Evolutionary conservation across 208 protist species (phyloP), one percentile per base, ranked within the genome.

Genomic region (Perkinsela sp.): DNA sequence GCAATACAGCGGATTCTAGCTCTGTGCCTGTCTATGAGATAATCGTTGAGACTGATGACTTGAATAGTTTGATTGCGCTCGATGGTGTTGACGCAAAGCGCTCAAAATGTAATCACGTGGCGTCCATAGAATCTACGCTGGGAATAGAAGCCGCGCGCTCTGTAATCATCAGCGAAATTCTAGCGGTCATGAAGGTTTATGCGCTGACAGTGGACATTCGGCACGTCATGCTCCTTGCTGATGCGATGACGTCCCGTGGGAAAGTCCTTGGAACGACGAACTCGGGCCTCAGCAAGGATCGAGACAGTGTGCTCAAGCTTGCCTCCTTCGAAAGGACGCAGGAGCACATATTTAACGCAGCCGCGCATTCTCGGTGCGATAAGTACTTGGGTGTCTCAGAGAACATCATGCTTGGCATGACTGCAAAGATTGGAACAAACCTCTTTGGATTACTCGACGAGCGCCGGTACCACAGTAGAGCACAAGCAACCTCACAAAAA

Each of bases 291-390:
- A 77, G 88, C 48, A 98, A 99, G 81, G 98, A 98, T 90, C 96
- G 94, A 74, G 92, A 97, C 70, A 93, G 85, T 68, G 93, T 97
- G 1, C 76, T 99, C 2, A 98, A 95, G 75, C 89, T 99, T 73
- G 97, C 97, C 22, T 98, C 94, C 30, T 99, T 99, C 75, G 97
- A 99, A 83, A 85, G 91, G 71, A 99, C 97, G 0, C 96, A 87
- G 0, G 96, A 99, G 69, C 93, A 98, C 76, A 80, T 99, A 1
- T 99, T 98, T 83, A 95, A 97, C 72, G 96, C 95, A 31, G 93
- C 93, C 48, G 82, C 93, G 32, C 82, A 90, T 71, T 80, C 87
- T 67, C 80, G 88, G 69, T 74, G 73, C 66, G 89, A 93, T 71
- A 74, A 75, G 29, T 81, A 86, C 2, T 78, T 91, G 1, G 79